phyloP scores from a whole-genome alignment of 805 yeast species.

The Saccharomycopsis sp. region DNA sequence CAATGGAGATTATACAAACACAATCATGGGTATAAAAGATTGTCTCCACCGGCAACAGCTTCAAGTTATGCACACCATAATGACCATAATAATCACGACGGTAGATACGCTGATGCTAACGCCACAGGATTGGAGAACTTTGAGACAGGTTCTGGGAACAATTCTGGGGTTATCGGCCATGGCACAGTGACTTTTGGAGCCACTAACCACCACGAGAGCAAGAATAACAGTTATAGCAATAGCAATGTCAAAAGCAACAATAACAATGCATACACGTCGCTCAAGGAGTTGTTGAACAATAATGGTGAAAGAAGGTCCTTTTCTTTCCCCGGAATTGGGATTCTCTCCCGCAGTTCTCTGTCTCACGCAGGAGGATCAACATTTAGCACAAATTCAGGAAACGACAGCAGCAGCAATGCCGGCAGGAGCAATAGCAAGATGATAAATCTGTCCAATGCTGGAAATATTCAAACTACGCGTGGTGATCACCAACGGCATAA shows the following conservation, averaged over 20 bases:
- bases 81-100: background rate
- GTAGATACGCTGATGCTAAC: background rate
- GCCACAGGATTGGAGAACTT: background rate
- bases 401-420: background rate
- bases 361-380: background rate
- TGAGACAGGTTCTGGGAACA: constrained; percentile 1
- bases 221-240: background rate
- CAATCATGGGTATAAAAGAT: constrained; percentile 2
- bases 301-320: background rate
- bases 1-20: constrained; percentile 31
- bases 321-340: background rate
- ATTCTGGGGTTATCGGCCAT: background rate
- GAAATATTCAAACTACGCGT: background rate
- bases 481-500: background rate
- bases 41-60: constrained; percentile 3
- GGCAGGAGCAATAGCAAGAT: background rate
- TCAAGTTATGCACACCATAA: constrained; percentile 1
- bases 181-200: background rate
- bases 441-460: background rate
- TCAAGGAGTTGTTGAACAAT: background rate
- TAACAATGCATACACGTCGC: background rate
- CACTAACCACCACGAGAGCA: background rate
- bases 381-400: background rate
- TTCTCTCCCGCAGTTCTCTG: background rate
- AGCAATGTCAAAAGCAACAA: background rate